Percentiles rank a stretch among this genome's conserved stretches.
These are phyloP conservation scores for Achaetomium macrosporum DNA, from an alignment of 2,329 filamentous ascomycete species.

Conservation along the genomic window DNA sequence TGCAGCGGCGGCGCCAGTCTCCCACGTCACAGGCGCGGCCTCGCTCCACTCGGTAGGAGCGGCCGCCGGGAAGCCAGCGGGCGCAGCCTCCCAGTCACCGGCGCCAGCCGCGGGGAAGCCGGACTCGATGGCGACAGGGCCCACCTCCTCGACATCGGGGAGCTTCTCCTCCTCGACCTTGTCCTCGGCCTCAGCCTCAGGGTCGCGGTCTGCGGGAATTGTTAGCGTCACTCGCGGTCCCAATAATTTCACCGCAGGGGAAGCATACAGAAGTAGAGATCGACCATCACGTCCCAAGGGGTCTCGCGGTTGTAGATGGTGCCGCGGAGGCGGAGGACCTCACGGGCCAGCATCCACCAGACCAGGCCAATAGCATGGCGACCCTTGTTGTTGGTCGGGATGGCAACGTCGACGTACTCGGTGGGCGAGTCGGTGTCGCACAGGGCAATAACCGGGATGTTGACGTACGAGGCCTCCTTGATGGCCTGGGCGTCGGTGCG, in stretches of 20 bases:
- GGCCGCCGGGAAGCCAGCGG: constrained; percentile 62
- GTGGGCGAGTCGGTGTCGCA: constrained; percentile 99
- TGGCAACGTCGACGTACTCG: constrained; percentile 99
- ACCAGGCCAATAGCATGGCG: constrained; percentile 96
- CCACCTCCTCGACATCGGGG: constrained; percentile 78
- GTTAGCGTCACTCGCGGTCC: constrained; percentile 18
- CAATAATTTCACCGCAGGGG: background rate
- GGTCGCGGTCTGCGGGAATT: constrained; percentile 72
- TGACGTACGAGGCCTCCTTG: constrained; percentile 99
- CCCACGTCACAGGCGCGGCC: constrained; percentile 43
- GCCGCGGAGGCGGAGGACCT: constrained; percentile 97
- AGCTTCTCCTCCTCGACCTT: constrained; percentile 92
- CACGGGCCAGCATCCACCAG: constrained; percentile 99
- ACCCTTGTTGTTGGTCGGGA: constrained; percentile 99
- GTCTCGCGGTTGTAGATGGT: constrained; percentile 94
- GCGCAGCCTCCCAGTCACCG: constrained; percentile 81
- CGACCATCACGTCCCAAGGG: constrained; percentile 98
- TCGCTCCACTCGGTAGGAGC: constrained; percentile 52
- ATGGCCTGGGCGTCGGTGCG: constrained; percentile 99
- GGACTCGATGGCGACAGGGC: constrained; percentile 68
- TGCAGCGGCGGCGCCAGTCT: constrained; percentile 53
- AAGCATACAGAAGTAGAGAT: constrained; percentile 95
- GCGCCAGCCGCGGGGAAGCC: constrained; percentile 54
- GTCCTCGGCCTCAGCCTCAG: constrained; percentile 99
- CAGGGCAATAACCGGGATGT: constrained; percentile 99